Base-by-base conservation (phyloP, 1,284 basidiomycete species). In the Malassezia cuniculi region DNA sequence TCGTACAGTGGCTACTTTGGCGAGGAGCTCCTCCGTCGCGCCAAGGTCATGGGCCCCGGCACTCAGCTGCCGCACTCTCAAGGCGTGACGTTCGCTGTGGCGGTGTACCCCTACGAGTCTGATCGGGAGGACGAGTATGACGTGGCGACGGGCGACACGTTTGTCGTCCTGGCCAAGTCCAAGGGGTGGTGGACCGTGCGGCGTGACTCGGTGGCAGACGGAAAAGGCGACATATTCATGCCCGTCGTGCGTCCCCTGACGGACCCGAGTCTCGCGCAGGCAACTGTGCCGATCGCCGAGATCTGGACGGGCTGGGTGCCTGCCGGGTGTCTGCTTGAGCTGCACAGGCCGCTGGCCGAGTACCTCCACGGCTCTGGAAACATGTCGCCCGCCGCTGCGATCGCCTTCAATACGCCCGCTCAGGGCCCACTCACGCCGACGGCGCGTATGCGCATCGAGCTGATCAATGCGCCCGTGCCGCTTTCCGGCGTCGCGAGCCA, bases 181-280 rank as follows among this genome's bases (percentile, higher is more conserved):
- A 81, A 89, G 48, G 93, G 93, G 0, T 97, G 93, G 93, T 99
- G 90, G 86, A 83, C 94, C 24, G 90, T 97, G 3, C 87, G 95
- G 64, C 78, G 84, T 22, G 93, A 97, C 67, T 41, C 60, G 1
- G 37, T 47, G 15, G 80, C 82, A 16, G 78, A 78, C 31, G 87
- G 86, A 2, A 76, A 78, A 5, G 87, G 87, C 10, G 71, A 79
- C 34, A 76, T 86, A 51, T 66, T 27, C 27, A 4, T 45, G 3
- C 27, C 36, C 2, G 12, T 5, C n/a, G 5, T 14, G 29, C n/a
- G 15, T 6, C 27, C 17, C 17, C 14, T n/a, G 5, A 14, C 19
- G 25, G 17, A 17, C 17, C 15, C 27, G n/a, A n/a, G n/a, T n/a
- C n/a, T n/a, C n/a, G n/a, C n/a, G n/a, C n/a, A n/a, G 14, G 17